Conservation (phyloP, 257 asterid species). For the Striga asiatica region DNA sequence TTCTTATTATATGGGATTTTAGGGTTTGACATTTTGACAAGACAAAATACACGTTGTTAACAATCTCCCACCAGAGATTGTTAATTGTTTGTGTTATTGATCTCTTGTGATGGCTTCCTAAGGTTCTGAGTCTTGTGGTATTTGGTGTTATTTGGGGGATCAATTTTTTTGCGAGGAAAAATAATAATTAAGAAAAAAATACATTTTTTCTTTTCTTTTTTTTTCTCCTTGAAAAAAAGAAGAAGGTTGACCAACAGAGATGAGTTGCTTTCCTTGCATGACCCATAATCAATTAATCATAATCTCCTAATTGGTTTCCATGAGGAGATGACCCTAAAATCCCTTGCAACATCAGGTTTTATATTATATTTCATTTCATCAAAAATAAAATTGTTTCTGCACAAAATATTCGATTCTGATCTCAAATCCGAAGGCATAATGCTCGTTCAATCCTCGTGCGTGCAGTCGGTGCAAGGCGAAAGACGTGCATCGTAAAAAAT, state of each 20-base stretch:
- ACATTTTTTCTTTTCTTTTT: too few relatives aligned
- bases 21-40: constrained; percentile 20
- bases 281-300: constrained; percentile 11
- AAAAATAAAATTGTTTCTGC: neutral
- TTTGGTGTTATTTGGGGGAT: constrained; percentile 10
- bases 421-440: neutral
- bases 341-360: constrained; percentile 39
- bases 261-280: constrained; percentile 54
- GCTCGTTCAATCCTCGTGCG: neutral
- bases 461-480: constrained; percentile 21
- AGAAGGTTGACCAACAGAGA: neutral
- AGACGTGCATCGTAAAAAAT: constrained; percentile 2
- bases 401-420: neutral
- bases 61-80: constrained; percentile 22
- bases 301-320: constrained; percentile 29
- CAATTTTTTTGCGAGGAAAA: neutral
- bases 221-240: neutral
- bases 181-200: neutral
- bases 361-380: neutral
- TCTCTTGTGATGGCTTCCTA: neutral
- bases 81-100: neutral
- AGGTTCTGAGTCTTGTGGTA: constrained; percentile 4
- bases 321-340: constrained; percentile 24
- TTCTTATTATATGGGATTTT: constrained; percentile 11
- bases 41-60: constrained; percentile 19